phyloP scores from a whole-genome alignment of 768 basidiomycete genomes.

The Cantharellus cinnabarinus region DNA sequence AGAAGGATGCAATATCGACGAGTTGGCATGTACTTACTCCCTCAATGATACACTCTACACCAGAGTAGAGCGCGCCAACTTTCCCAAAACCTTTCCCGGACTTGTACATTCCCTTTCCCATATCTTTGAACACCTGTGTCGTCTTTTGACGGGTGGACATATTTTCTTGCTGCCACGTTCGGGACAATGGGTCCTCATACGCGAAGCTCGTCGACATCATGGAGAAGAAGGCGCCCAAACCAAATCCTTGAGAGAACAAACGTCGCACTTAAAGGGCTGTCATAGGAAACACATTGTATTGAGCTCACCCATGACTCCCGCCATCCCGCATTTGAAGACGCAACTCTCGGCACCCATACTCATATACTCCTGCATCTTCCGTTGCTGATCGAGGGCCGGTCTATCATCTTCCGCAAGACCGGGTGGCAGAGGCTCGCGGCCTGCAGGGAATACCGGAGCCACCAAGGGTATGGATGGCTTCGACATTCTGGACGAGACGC shows the following conservation, averaged over 20 bases:
- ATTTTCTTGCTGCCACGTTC: constrained; percentile 34
- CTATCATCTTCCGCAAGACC: constrained; percentile 70
- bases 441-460: constrained; percentile 63
- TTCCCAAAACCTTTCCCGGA: constrained; percentile 85
- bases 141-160: constrained; percentile 58
- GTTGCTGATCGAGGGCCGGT: constrained; percentile 37
- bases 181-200: constrained; percentile 80
- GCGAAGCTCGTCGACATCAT: constrained; percentile 90
- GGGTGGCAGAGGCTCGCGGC: constrained; percentile 72
- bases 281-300: neutral
- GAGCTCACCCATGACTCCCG: constrained; percentile 46
- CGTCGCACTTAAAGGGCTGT: neutral
- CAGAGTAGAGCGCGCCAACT: constrained; percentile 86
- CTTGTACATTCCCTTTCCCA: constrained; percentile 82
- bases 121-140: constrained; percentile 71
- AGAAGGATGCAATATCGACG: neutral
- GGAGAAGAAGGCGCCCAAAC: constrained; percentile 84
- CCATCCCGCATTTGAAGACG: constrained; percentile 56
- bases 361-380: constrained; percentile 62
- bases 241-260: constrained; percentile 40
- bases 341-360: constrained; percentile 66
- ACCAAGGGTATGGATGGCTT: constrained; percentile 11
- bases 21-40: constrained; percentile 35
- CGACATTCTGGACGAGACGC: too few relatives aligned
- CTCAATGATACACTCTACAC: constrained; percentile 88